Evolutionary conservation across 768 basidiomycete species (phyloP).

Genomic region (Lentinula lateritia): DNA sequence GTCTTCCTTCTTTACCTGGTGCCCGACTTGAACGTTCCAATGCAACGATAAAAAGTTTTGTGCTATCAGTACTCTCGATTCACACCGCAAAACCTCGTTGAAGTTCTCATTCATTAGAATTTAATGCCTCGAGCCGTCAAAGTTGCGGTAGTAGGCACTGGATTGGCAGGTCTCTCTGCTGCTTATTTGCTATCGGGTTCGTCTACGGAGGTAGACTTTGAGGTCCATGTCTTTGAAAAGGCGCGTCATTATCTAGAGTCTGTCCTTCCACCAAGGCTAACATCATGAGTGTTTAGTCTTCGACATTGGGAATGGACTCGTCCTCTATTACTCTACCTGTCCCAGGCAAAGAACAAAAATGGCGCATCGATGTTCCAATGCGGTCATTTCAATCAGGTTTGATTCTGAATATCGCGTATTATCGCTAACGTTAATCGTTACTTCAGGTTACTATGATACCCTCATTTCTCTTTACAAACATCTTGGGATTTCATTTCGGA

Average conservation of each 20-base stretch:
- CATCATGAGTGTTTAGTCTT: slow-evolving; percentile 29
- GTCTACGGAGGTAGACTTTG: slow-evolving; percentile 39
- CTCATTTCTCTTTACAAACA: slow-evolving; percentile 62
- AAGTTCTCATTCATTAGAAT: too few relatives aligned
- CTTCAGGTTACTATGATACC: slow-evolving; percentile 64
- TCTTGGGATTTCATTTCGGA: slow-evolving; percentile 52
- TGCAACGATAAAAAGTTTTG: neutral
- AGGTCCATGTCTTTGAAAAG: slow-evolving; percentile 75
- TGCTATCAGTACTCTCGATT: neutral
- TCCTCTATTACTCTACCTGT: slow-evolving; percentile 45
- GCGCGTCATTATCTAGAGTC: slow-evolving; percentile 31
- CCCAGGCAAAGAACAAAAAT: slow-evolving; percentile 30
- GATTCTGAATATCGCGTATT: slow-evolving; percentile 11
- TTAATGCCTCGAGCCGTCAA: slow-evolving; percentile 34
- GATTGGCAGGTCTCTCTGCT: slow-evolving; percentile 68
- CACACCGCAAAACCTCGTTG: neutral
- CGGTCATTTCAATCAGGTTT: slow-evolving; percentile 74
- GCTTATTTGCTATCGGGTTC: slow-evolving; percentile 48
- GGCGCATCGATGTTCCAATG: slow-evolving; percentile 77
- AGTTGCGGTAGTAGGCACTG: slow-evolving; percentile 68
- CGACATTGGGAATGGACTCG: slow-evolving; percentile 63
- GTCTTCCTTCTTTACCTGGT: neutral
- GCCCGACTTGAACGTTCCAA: neutral
- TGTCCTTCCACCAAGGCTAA: neutral
- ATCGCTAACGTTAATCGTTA: neutral